Evolutionary conservation across 2,329 filamentous ascomycete species (phyloP), one percentile per base, ranked within the genome.

Genomic region (Gaeumannomyces tritici): DNA sequence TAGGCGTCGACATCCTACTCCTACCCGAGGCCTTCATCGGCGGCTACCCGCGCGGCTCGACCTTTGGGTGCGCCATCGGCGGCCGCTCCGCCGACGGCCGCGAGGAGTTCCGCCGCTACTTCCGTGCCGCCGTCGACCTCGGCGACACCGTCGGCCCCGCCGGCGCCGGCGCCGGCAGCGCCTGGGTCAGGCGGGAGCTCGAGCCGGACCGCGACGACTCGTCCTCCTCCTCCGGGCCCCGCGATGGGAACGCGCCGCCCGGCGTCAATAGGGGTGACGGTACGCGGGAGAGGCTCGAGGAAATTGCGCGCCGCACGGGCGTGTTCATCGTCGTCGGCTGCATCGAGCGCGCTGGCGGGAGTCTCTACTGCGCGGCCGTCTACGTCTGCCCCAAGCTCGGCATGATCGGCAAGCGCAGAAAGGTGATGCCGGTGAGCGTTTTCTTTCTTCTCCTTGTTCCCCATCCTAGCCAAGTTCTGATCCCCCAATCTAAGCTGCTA

Each of bases 11-110:
- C 72, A 80, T 97, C 60, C 80, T 97, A 31, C 85, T 97, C 61
- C 93, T 97, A 65, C 93, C 93, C 0, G 93, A 98, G 77, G 93
- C 93, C 27, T 96, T 91, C 71, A 82, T 97, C 1, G 93, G 93
- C 58, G 93, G 93, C 1, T 97, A 97, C 72, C 93, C 93, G 24
- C 88, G 93, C 13, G 91, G 89, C 24, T 88, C 87, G 65, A 79
- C 79, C 60, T 96, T 96, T 70, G 92, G 92, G 5, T 86, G 86
- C 58, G 81, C 83, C 1, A 80, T 96, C 7, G 93, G 93, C 4
- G 79, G 81, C 21, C 86, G 93, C 51, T 81, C 83, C 0, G 77
- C 82, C 3, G 77, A 80, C 59, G 93, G 92, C 5, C 83, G 92
- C 24, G 91, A 96, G 29, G 91, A 96, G 69, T 97, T 88, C 71